Percentiles rank a stretch among this genome's conserved stretches.
Evolutionary conservation across 306 rosid genomes (phyloP).

Genomic region (Malus sieversii): DNA sequence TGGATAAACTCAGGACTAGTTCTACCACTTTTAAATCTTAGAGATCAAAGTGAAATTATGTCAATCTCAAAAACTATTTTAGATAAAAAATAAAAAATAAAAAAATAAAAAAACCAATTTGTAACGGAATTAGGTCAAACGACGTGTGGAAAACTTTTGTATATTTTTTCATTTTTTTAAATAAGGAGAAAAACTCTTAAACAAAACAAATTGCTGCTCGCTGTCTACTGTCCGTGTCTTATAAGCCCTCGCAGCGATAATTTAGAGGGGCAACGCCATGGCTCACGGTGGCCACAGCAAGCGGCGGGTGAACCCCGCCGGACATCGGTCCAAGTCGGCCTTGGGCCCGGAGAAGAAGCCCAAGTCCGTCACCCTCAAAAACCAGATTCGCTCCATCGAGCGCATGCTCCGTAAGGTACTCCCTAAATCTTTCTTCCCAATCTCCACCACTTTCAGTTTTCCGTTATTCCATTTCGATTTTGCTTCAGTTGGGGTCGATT

Average conservation of each 20-base stretch:
- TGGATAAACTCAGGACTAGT: too few relatives aligned
- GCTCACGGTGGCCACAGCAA: slow-evolving; percentile 87
- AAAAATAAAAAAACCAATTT: too few relatives aligned
- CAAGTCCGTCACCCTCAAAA: slow-evolving; percentile 75
- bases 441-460: background rate
- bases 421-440: background rate
- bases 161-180: background rate
- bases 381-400: slow-evolving; percentile 82
- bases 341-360: slow-evolving; percentile 57
- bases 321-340: slow-evolving; percentile 56
- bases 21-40: too few relatives aligned
- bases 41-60: too few relatives aligned
- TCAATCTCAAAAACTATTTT: too few relatives aligned
- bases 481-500: background rate
- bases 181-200: background rate
- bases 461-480: background rate
- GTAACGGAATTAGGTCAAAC: too few relatives aligned
- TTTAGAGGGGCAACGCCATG: slow-evolving; percentile 29
- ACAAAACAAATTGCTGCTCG: background rate
- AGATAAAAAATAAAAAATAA: too few relatives aligned
- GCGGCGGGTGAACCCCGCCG: slow-evolving; percentile 66
- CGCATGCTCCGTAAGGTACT: slow-evolving; percentile 84
- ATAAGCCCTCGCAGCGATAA: background rate
- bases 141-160: too few relatives aligned
- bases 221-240: background rate